Evolutionary conservation across 2,329 filamentous ascomycete species (phyloP).

Genomic region (Venturia asperata): DNA sequence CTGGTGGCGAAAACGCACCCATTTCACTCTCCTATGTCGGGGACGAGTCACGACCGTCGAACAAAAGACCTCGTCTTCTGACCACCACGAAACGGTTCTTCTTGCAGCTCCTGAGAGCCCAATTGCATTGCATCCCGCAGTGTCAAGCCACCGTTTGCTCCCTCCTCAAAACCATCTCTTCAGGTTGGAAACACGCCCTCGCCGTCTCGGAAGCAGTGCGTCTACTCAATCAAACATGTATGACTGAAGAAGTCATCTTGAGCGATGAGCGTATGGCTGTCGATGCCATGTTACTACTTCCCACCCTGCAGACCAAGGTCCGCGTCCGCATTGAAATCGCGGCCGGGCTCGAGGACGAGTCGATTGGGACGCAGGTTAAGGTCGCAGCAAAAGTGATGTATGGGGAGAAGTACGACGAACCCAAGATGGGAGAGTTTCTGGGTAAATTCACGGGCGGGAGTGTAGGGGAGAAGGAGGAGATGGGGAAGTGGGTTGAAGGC

Average conservation of each 20-base stretch:
- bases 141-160: conserved; percentile 48
- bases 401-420: conserved; percentile 68
- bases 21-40: conserved; percentile 68
- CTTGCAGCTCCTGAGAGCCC: conserved; percentile 62
- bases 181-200: conserved; percentile 59
- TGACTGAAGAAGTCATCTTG: conserved; percentile 54
- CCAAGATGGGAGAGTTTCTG: conserved; percentile 68
- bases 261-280: conserved; percentile 60
- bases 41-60: not conserved
- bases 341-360: conserved; percentile 48
- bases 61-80: conserved; percentile 47
- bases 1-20: conserved; percentile 40
- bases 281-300: conserved; percentile 55
- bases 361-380: conserved; percentile 37
- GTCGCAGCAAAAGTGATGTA: conserved; percentile 59
- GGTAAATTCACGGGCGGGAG: conserved; percentile 37
- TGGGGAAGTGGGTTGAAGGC: conserved; percentile 38
- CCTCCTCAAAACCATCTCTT: conserved; percentile 54
- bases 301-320: conserved; percentile 60
- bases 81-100: conserved; percentile 68
- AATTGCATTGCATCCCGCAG: conserved; percentile 56
- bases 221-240: conserved; percentile 56
- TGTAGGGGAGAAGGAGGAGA: conserved; percentile 26
- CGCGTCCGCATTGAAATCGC: conserved; percentile 53
- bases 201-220: conserved; percentile 54